phyloP scores from a whole-genome alignment of 2,329 filamentous ascomycete species.

The Eutypa lata region DNA sequence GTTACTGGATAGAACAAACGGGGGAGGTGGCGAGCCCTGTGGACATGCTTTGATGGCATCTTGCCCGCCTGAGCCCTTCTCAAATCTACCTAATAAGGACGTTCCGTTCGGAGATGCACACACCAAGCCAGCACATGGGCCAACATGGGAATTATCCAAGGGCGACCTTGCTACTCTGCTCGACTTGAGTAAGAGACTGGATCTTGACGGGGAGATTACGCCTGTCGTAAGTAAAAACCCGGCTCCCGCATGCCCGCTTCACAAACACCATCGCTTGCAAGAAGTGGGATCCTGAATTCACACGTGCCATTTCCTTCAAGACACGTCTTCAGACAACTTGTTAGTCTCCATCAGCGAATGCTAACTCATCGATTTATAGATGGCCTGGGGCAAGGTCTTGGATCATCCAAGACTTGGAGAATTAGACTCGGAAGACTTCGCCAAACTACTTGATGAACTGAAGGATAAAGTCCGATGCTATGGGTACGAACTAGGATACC shows the following conservation, averaged over 20 bases:
- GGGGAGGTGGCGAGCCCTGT: slow-evolving; percentile 66
- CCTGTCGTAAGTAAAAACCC: slow-evolving; percentile 52
- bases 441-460: slow-evolving; percentile 69
- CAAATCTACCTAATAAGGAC: slow-evolving; percentile 42
- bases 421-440: slow-evolving; percentile 66
- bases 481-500: slow-evolving; percentile 59
- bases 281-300: too few species aligned
- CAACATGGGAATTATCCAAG: slow-evolving; percentile 74
- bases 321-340: background rate
- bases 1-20: slow-evolving; percentile 59
- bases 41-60: slow-evolving; percentile 94
- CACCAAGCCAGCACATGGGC: slow-evolving; percentile 4
- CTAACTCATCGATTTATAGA: slow-evolving; percentile 32
- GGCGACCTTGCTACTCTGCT: slow-evolving; percentile 77
- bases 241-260: background rate
- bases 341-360: too few species aligned
- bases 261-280: background rate
- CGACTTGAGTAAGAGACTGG: slow-evolving; percentile 77
- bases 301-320: background rate
- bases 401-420: slow-evolving; percentile 66
- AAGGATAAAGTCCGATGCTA: slow-evolving; percentile 84
- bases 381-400: slow-evolving; percentile 85
- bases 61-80: slow-evolving; percentile 69
- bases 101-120: slow-evolving; percentile 51
- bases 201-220: slow-evolving; percentile 86